Base-by-base conservation (phyloP, 2,329 filamentous ascomycete genomes). In the Colletotrichum sojae region DNA sequence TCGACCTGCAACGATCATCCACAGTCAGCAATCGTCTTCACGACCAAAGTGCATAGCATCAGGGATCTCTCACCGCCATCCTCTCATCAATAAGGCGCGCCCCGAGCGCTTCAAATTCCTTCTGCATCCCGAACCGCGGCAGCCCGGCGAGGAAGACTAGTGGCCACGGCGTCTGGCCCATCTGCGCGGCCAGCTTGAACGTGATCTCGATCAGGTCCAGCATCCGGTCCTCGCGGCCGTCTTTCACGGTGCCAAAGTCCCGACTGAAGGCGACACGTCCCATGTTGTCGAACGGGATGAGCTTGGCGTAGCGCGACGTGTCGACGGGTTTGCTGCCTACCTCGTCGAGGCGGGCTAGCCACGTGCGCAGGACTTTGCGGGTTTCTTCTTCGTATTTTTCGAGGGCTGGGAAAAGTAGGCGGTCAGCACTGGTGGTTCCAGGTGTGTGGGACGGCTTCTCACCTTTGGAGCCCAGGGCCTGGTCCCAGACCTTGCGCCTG, bases 61-160 rank as follows among this genome's bases (percentile, higher is more conserved):
- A 9, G 46, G 12, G 20, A 4, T 52, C 6, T 59, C 52, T 65
- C 67, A 69, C 72, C 48, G 72, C 61, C 16, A 63, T 64, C 69
- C 67, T 74, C 73, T 69, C 71, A 67, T 73, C 69, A 39, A 71
- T 74, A 66, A 75, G 80, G 73, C 65, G 79, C 75, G 67, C 82
- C 77, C 72, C 82, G 78, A 86, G 81, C 76, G 87, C 84, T 78
- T 89, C 85, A 48, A 76, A 76, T 16, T 74, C 67, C 6, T 57
- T 71, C 15, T 56, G 53, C 39, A 71, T 65, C 1, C 69, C 72
- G 12, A 69, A 49, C 2, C 67, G 45, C 16, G 68, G 73, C 4
- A 76, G 25, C 0, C 31, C 18, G 4, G 68, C 61, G 1, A 73
- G 6, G 0, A 76, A 22, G 1, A 57, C 59, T 13, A 75, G 22